phyloP scores from a whole-genome alignment of 352 stramenopile species.

The Pythium dissotocum region DNA sequence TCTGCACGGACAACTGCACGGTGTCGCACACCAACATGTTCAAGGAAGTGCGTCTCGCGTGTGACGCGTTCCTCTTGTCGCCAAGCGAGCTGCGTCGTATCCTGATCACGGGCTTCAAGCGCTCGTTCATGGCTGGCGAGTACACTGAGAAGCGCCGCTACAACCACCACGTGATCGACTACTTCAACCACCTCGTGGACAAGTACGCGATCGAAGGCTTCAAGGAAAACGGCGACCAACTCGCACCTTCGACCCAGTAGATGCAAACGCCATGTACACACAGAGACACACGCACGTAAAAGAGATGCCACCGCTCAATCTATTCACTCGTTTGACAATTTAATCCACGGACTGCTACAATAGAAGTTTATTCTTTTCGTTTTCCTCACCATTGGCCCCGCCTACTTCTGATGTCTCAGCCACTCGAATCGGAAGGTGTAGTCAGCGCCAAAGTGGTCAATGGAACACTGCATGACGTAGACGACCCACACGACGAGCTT shows the following conservation, averaged over 20 bases:
- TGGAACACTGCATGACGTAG: constrained; percentile 24
- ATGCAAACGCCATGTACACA: too few species aligned
- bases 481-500: constrained; percentile 27
- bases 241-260: not conserved
- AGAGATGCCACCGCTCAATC: not conserved
- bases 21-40: constrained; percentile 88
- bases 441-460: constrained; percentile 16
- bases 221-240: constrained; percentile 19
- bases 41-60: constrained; percentile 76
- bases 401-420: too few species aligned
- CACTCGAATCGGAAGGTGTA: too few species aligned
- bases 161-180: constrained; percentile 84
- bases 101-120: constrained; percentile 76
- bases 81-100: constrained; percentile 72
- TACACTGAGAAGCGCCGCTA: constrained; percentile 81
- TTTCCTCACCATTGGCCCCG: too few species aligned
- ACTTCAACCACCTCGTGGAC: constrained; percentile 76
- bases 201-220: constrained; percentile 66
- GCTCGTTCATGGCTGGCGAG: constrained; percentile 76
- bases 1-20: constrained; percentile 89
- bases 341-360: too few species aligned
- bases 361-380: too few species aligned
- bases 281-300: too few species aligned
- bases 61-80: constrained; percentile 76
- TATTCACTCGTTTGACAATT: not conserved